These are phyloP conservation scores for Vitellaria paradoxa DNA, from an alignment of 179 eudicot genomes.

Conservation along the genomic window DNA sequence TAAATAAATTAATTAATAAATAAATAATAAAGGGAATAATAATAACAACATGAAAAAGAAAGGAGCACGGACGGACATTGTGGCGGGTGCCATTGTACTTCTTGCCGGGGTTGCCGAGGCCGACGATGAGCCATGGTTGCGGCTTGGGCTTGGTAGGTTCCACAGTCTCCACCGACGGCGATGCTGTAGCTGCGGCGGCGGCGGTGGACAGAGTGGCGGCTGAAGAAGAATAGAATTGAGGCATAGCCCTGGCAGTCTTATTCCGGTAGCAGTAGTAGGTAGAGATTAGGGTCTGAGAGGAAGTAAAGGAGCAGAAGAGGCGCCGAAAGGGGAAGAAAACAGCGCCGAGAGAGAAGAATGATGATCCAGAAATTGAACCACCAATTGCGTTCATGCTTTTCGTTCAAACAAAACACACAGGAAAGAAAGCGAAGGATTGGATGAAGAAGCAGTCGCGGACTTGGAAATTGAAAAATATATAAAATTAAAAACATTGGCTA, in stretches of 20 bases:
- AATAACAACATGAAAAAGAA: background rate
- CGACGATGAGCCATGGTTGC: conserved; percentile 79
- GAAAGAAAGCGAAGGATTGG: background rate
- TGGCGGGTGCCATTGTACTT: conserved; percentile 67
- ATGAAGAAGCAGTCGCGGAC: background rate
- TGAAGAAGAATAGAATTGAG: conserved; percentile 15
- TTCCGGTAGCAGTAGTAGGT: background rate
- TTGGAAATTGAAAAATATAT: background rate
- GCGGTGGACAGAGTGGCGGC: background rate
- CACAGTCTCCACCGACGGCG: conserved; percentile 16
- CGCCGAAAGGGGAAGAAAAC: conserved; percentile 1
- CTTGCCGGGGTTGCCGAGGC: conserved; percentile 87
- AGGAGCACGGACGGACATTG: conserved; percentile 40
- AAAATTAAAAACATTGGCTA: too few relatives aligned
- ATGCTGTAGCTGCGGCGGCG: conserved; percentile 11
- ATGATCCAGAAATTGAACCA: conserved; percentile 4
- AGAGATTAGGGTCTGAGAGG: conserved; percentile 18
- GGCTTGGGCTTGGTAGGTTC: conserved; percentile 36
- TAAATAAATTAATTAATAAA: background rate
- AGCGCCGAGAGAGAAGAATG: conserved; percentile 2
- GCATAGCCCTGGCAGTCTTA: conserved; percentile 4
- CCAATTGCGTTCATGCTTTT: conserved; percentile 10
- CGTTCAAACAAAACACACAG: background rate
- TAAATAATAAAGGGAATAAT: background rate
- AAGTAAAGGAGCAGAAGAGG: background rate